Evolutionary conservation across 495 filamentous ascomycete species (phyloP).

Genomic region (Viridothelium virens): DNA sequence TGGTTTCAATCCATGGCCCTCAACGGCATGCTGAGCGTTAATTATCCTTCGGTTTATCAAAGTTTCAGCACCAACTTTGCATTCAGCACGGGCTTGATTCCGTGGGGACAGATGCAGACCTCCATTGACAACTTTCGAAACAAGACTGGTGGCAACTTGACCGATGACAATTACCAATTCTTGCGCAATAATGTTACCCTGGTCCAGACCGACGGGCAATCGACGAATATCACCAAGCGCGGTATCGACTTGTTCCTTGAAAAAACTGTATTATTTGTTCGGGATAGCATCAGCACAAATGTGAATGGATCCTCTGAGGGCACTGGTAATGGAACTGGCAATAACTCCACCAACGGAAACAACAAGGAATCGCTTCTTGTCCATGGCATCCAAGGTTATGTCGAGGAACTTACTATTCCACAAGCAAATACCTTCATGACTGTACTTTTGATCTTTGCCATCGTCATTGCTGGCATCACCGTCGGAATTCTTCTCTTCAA

Average conservation of each 20-base stretch:
- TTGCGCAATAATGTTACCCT: conserved; percentile 62
- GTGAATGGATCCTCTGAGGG: conserved; percentile 40
- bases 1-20: conserved; percentile 91
- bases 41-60: conserved; percentile 76
- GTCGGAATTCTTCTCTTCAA: conserved; percentile 87
- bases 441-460: conserved; percentile 77
- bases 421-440: conserved; percentile 95
- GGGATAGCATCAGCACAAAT: conserved; percentile 44
- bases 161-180: conserved; percentile 64
- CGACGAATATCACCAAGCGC: conserved; percentile 44
- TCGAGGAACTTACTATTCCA: conserved; percentile 72
- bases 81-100: conserved; percentile 79
- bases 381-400: conserved; percentile 64
- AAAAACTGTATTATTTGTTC: conserved; percentile 39
- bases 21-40: conserved; percentile 90
- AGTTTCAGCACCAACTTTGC: conserved; percentile 89
- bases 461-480: conserved; percentile 73
- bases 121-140: conserved; percentile 80
- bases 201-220: conserved; percentile 44
- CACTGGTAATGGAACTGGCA: conserved; percentile 25
- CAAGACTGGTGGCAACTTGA: conserved; percentile 79
- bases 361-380: conserved; percentile 46
- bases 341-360: conserved; percentile 19
- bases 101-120: conserved; percentile 70
- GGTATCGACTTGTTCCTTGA: conserved; percentile 40